phyloP scores from a whole-genome alignment of 2,329 filamentous ascomycete species.

The Paecilomyces formosus region DNA sequence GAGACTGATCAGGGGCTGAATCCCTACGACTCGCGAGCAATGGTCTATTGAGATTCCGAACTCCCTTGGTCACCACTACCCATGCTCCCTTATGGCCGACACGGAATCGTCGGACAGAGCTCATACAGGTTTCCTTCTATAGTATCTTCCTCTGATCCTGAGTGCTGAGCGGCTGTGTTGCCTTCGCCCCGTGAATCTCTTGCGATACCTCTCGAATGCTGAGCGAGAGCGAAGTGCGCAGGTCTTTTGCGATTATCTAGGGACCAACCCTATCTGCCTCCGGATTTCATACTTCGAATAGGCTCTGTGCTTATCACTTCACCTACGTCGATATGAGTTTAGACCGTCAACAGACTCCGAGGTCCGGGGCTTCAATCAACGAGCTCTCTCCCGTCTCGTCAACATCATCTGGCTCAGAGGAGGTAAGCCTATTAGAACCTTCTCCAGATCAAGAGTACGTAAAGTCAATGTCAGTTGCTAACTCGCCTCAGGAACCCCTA shows the following conservation, averaged over 20 bases:
- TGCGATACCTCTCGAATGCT: background rate
- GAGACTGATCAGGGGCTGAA: background rate
- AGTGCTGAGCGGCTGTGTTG: background rate
- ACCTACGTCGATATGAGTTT: conserved; percentile 22
- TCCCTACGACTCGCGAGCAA: background rate
- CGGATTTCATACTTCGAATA: background rate
- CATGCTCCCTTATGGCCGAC: background rate
- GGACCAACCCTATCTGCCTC: background rate
- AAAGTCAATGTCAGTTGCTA: conserved; percentile 1
- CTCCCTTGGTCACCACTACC: background rate
- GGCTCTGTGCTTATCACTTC: background rate
- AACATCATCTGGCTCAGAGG: conserved; percentile 9
- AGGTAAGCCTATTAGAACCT: conserved; percentile 12
- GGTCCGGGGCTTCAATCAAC: conserved; percentile 9
- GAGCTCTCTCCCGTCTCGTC: conserved; percentile 15
- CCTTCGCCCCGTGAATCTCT: background rate
- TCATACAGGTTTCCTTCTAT: background rate
- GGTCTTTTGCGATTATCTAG: background rate
- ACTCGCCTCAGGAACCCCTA: conserved; percentile 12
- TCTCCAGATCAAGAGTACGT: background rate
- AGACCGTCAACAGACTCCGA: conserved; percentile 21
- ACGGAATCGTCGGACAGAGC: background rate
- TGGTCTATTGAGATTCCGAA: background rate
- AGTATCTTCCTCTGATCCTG: background rate
- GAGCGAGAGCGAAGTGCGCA: background rate